Base-by-base conservation (phyloP, 768 basidiomycete species). In the Dentipellis sp. region DNA sequence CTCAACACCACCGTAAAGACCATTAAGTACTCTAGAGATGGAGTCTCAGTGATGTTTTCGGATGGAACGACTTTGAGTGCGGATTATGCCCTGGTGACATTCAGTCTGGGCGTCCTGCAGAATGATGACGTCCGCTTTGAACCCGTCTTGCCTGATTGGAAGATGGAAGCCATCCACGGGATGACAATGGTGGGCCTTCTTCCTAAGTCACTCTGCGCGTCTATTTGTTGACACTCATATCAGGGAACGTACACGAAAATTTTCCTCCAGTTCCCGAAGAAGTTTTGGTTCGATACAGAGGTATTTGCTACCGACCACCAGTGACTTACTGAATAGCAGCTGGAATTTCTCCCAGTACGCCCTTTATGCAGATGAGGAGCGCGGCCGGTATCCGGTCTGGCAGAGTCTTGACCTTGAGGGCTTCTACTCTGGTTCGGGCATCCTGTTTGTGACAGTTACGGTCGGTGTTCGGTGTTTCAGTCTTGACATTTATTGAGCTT, bases 191-290 rank as follows among this genome's bases (percentile, higher is more conserved):
- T 76, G 19, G 54, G 35, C 22, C 37, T 29, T 29, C 29, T 29
- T 29, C 29, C 29, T 29, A 29, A 29, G 42, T 22, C 51, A 7
- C 19, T 22, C 10, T 4, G 10, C 34, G 52, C 21, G 3, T 23
- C 37, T 19, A 45, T 19, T 34, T 10, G 38, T 21, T 14, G 7
- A 19, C 46, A 36, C 29, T 4, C 36, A 14, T 16, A 7, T 12
- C 50, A 77, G 75, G 74, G 72, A 6, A 82, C 77, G 1, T 86
- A 83, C 58, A 83, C 84, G 3, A 86, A 86, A 65, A 83, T 86
- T 29, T 86, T 53, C 53, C 40, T 59, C 12, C 55, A 54, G 35
- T 59, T 59, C 19, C 58, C 58, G 3, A 4, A 54, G 14, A 56
- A 59, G 19, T 59, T 56, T 29, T 56, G 58, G 58, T 56, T 59